Base-by-base conservation (phyloP, 2,329 filamentous ascomycete species). In the Alternaria brassicae region DNA sequence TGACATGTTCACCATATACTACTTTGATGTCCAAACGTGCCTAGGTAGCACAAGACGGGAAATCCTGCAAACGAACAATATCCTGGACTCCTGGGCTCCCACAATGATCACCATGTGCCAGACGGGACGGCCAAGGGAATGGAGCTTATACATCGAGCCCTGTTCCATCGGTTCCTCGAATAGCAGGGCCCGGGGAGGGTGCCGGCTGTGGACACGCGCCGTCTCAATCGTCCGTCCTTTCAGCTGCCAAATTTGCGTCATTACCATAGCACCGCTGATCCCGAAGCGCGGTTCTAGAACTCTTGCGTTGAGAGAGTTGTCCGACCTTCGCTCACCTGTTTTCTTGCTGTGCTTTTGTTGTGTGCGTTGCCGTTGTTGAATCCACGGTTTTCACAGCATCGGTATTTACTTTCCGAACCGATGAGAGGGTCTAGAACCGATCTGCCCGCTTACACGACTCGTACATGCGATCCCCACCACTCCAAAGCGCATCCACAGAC, bases 281-380 rank as follows among this genome's bases (percentile, higher is more conserved):
- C 40, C 54, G 60, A 60, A 56, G 52, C 45, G 50, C 53, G 36
- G 56, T 67, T 68, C 66, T 68, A 67, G 66, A 68, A 63, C 57
- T n/a, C 27, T 36, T 40, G 39, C 21, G 37, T 32, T 13, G 44
- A 21, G 53, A 54, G 44, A 42, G 52, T 42, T 41, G 42, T 36
- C 49, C 40, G 39, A 53, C 28, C 51, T 56, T 21, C 45, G 45
- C 49, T 41, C 40, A 40, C 41, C 42, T 30, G 23, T 54, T 36
- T 15, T 51, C 48, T 28, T 36, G 12, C 34, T 30, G 53, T 56
- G 53, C 41, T 25, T 58, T 15, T 52, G 51, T 39, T 36, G 47
- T 52, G 39, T 39, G 42, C 49, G 9, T 37, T 51, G 23, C 19
- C 21, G 41, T 44, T 23, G 19, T 19, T 36, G 28, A 21, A 23